Percentiles rank a stretch among this genome's conserved stretches.
phyloP scores from a whole-genome alignment of 805 yeast species.

The Starmerella apis region DNA sequence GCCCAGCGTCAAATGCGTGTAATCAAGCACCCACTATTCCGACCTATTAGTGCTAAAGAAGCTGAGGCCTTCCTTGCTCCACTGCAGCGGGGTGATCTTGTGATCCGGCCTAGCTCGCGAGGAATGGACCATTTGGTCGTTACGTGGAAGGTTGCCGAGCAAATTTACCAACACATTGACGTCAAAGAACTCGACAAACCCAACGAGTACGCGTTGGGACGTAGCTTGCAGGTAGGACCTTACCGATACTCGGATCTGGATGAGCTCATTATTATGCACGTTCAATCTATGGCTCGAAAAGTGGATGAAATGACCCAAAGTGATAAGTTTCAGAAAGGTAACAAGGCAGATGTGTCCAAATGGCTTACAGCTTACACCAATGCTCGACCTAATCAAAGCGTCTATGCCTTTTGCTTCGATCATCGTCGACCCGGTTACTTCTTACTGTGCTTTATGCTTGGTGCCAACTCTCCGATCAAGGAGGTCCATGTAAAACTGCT shows the following conservation, averaged over 20 bases:
- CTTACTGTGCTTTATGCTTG: conserved; percentile 73
- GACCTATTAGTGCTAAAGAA: conserved; percentile 68
- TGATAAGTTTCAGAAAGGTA: conserved; percentile 80
- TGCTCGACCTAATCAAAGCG: conserved; percentile 83
- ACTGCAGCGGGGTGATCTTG: conserved; percentile 79
- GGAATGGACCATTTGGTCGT: conserved; percentile 82
- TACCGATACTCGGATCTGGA: conserved; percentile 76
- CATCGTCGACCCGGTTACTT: conserved; percentile 93
- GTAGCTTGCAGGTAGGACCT: conserved; percentile 52
- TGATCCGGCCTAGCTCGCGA: conserved; percentile 85
- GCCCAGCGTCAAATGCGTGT: conserved; percentile 63
- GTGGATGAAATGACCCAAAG: conserved; percentile 74
- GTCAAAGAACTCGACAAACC: conserved; percentile 65
- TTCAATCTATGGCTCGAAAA: conserved; percentile 70
- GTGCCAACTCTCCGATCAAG: conserved; percentile 38
- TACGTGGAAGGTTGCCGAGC: conserved; percentile 93
- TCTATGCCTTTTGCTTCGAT: conserved; percentile 83
- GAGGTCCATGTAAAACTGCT: conserved; percentile 89
- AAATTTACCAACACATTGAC: conserved; percentile 82
- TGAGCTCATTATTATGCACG: conserved; percentile 78
- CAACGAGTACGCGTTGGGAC: conserved; percentile 52
- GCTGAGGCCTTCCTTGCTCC: conserved; percentile 92
- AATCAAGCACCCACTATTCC: conserved; percentile 84
- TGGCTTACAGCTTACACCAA: conserved; percentile 83
- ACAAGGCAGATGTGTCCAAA: conserved; percentile 65